Evolutionary conservation across 805 yeast genomes (phyloP).

Genomic region (Lipomyces lipofer): DNA sequence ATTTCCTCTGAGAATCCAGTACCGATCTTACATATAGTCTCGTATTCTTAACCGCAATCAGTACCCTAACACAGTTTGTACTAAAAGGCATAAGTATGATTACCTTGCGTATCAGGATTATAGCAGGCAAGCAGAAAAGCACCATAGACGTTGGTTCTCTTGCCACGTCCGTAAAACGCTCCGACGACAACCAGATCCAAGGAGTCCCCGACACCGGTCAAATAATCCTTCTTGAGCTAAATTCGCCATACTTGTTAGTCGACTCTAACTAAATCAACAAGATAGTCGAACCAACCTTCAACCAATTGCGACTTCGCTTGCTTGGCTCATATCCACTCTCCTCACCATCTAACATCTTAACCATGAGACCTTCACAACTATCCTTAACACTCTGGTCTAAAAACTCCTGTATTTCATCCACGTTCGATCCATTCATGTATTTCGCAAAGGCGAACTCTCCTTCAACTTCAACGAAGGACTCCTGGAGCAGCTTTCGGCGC

Average conservation of each 20-base stretch:
- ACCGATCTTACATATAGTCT: slow-evolving; percentile 95
- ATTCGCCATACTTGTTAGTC: background rate
- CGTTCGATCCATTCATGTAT: slow-evolving; percentile 63
- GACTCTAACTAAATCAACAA: background rate
- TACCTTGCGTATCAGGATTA: slow-evolving; percentile 74
- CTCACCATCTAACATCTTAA: slow-evolving; percentile 76
- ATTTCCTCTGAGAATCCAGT: slow-evolving; percentile 93
- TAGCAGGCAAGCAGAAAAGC: slow-evolving; percentile 90
- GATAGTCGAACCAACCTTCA: slow-evolving; percentile 57
- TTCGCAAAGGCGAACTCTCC: slow-evolving; percentile 87
- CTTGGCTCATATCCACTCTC: slow-evolving; percentile 92
- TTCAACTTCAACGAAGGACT: slow-evolving; percentile 57
- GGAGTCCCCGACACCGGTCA: slow-evolving; percentile 95
- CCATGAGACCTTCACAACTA: slow-evolving; percentile 95
- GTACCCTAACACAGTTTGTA: background rate
- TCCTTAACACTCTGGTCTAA: slow-evolving; percentile 87
- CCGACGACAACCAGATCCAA: slow-evolving; percentile 91
- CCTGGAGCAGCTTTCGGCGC: slow-evolving; percentile 62
- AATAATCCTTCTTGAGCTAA: slow-evolving; percentile 81
- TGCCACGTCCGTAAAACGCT: slow-evolving; percentile 90
- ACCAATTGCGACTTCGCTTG: slow-evolving; percentile 92
- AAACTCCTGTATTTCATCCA: slow-evolving; percentile 75
- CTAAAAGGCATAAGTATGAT: background rate
- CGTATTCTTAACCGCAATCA: slow-evolving; percentile 55
- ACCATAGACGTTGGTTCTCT: slow-evolving; percentile 92